Evolutionary conservation across 306 rosid genomes (phyloP), one percentile per base, ranked within the genome.

Genomic region (Sophora flavescens): DNA sequence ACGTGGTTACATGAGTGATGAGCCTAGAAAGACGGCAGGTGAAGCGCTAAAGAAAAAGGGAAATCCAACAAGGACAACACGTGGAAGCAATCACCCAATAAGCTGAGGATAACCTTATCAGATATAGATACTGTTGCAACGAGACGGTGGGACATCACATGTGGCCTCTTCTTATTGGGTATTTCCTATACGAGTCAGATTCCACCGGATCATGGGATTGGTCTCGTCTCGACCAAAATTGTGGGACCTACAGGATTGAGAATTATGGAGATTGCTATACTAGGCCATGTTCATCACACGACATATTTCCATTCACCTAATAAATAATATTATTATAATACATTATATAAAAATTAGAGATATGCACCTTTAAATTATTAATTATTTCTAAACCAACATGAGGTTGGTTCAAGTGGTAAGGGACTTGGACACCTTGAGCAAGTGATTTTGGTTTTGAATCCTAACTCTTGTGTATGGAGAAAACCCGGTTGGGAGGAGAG

Each of bases 31-130:
- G 75, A 14, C 82, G 82, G 77, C 75, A 56, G 84, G 42, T 6
- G 70, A 81, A 70, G 68, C 35, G 74, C 66, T 68, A 11, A 35
- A 16, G 48, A 44, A 78, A 72, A 74, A 63, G 74, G 6, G 72
- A 0, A 70, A 80, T 78, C 87, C 83, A 57, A 81, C 54, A 6
- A 0, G 82, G 86, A 79, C 6, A 12, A 13, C 76, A 86, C 83
- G 83, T 83, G 79, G 84, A 54, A 5, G 7, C 26, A 11, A 52
- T 28, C 74, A 67, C 1, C 92, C 93, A 89, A 89, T 87, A 48
- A 76, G 56, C 35, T 45, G 14, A 85, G 38, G 93, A 89, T 89
- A 87, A 83, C 86, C 66, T 87, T 84, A 89, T 89, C 91, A 57
- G 57, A 63, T 22, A 22, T 22, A 22, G 22, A 22, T 22, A 22